Percentiles rank a stretch among this genome's conserved stretches.
These are phyloP conservation scores for Nymphaea thermarum DNA, from an alignment of 164 flowering plant species.

Conservation along the genomic window DNA sequence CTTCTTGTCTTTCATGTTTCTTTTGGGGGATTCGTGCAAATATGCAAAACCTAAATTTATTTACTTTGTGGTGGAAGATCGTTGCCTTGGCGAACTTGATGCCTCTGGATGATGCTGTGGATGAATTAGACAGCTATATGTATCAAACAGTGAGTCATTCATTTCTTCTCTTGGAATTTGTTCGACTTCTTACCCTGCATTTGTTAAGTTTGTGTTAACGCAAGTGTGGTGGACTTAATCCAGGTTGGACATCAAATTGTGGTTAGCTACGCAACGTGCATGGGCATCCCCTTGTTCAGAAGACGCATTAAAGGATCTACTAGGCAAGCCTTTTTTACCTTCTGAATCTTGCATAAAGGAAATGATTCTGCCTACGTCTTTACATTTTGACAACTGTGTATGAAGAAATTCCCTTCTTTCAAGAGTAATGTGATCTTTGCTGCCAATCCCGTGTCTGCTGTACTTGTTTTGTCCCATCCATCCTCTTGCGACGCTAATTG, in stretches of 20 bases:
- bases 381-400: no score
- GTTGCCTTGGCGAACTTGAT: slow-evolving; percentile 92
- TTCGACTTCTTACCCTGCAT: no score
- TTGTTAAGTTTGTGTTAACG: not conserved
- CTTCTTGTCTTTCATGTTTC: not conserved
- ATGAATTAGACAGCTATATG: slow-evolving; percentile 95
- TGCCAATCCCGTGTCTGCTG: no score
- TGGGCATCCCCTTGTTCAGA: slow-evolving; percentile 86
- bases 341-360: no score
- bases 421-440: no score
- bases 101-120: slow-evolving; percentile 77
- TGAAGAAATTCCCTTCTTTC: no score
- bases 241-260: slow-evolving; percentile 97
- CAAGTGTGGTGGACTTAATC: not conserved
- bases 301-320: slow-evolving; percentile 85
- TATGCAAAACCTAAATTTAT: not conserved
- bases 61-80: slow-evolving; percentile 28
- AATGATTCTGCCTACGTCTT: no score
- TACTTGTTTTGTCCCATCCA: no score
- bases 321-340: slow-evolving; percentile 39
- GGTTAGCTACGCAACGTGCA: slow-evolving; percentile 78
- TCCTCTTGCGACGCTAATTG: no score
- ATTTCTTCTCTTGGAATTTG: not conserved
- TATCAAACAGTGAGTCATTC: slow-evolving; percentile 71
- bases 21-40: not conserved